Base-by-base conservation (phyloP, 1,284 basidiomycete species). In the Tilletia setariae region DNA sequence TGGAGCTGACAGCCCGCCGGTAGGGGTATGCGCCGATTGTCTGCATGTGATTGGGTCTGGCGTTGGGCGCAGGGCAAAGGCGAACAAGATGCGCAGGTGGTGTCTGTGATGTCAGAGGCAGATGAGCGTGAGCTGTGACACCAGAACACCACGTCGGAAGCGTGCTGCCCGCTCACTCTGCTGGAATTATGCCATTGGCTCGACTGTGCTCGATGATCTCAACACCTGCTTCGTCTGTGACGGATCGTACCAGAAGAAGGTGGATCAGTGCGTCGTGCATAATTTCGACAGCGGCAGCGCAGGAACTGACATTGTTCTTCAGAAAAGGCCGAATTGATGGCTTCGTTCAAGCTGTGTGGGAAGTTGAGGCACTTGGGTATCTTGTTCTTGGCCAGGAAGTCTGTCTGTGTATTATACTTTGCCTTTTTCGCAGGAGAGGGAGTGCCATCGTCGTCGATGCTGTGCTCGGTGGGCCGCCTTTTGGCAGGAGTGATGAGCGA, bases 41-140 rank as follows among this genome's bases (percentile, higher is more conserved):
- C 56, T 25, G 56, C 35, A 61, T 28, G 30, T 61, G 30, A 40
- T 61, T 40, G 56, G 15, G 32, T 61, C 56, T 40, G 56, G 56
- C 13, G 56, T 61, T 3, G 56, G 56, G n/a, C 56, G 56, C 25
- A 61, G 32, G 13, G 56, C 25, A 30, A 61, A 61, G 11, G 56
- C 56, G 28, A 35, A 61, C 11, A 61, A 30, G 56, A 61, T 61
- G 56, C 56, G 56, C 19, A 61, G 56, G 28, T 61, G 56, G 56
- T 61, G 56, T 13, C 56, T 61, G 56, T 56, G 21, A 6, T 9
- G 2, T 25, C 28, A 19, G 53, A 2, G 23, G 23, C n/a, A 49
- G 19, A 16, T n/a, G 7, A 49, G 46, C 46, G 16, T 49, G 46
- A 49, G 16, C 6, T 19, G 46, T n/a, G 7, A 23, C 4, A n/a